Conservation (phyloP, 2,329 filamentous ascomycete genomes). For the Cytospora piceae region DNA sequence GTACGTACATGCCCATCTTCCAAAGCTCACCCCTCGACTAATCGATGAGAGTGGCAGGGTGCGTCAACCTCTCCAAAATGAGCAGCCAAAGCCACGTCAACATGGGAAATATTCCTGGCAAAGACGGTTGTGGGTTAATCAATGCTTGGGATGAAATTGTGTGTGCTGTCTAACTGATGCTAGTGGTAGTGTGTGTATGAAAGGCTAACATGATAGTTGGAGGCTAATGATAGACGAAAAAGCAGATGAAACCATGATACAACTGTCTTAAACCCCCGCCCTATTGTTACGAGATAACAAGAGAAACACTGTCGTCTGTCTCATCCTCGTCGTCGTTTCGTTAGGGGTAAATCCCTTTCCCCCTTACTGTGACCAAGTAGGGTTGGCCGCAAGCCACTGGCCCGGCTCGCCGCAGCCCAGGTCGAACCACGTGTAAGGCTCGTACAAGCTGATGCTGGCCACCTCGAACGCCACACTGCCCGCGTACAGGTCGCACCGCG, state of each 20-base stretch:
- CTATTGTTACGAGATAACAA: constrained; percentile 1
- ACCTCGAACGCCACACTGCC: constrained; percentile 39
- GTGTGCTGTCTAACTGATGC: constrained; percentile 4
- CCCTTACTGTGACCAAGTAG: neutral
- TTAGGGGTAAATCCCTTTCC: neutral
- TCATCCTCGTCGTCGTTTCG: no score
- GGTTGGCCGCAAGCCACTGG: neutral
- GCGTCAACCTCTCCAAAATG: neutral
- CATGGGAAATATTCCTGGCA: neutral
- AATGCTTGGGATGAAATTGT: neutral
- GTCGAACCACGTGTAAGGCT: constrained; percentile 43
- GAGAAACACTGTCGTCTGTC: neutral
- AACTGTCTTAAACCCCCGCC: neutral
- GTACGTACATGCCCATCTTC: neutral
- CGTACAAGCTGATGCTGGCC: constrained; percentile 36
- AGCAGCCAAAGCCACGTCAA: neutral
- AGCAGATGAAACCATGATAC: neutral
- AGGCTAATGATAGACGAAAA: constrained; percentile 1
- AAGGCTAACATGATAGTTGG: constrained; percentile 6
- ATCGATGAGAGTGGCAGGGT: neutral
- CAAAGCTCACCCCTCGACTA: neutral
- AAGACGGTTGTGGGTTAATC: neutral
- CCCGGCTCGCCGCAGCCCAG: constrained; percentile 43
- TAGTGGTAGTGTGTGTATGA: neutral
- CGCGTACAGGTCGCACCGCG: constrained; percentile 44